Conservation (phyloP, 2,329 filamentous ascomycete species). For the Fusarium penzigii region DNA sequence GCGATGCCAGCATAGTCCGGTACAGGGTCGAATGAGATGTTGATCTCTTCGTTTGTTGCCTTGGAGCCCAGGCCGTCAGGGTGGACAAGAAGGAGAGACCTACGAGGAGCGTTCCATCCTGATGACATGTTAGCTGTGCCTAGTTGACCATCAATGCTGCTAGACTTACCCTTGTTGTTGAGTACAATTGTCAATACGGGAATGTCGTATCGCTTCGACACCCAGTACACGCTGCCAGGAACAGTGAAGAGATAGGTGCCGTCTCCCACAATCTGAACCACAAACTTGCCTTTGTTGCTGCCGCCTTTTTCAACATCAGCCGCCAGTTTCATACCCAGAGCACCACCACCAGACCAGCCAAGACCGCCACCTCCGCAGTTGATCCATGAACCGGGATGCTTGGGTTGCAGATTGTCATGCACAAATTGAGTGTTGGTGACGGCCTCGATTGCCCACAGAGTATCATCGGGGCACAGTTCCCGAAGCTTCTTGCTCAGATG, state of each 20-base stretch:
- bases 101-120: constrained; percentile 62
- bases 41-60: constrained; percentile 62
- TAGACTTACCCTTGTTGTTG: constrained; percentile 53
- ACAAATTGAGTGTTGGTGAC: constrained; percentile 71
- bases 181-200: constrained; percentile 56
- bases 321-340: constrained; percentile 75
- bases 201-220: constrained; percentile 54
- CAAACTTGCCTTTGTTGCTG: constrained; percentile 49
- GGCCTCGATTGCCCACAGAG: constrained; percentile 76
- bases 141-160: background rate
- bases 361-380: constrained; percentile 81
- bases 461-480: constrained; percentile 44
- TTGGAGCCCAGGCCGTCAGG: constrained; percentile 56
- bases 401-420: constrained; percentile 69
- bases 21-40: constrained; percentile 59
- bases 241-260: constrained; percentile 59
- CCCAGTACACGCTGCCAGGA: constrained; percentile 58
- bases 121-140: constrained; percentile 10
- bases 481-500: constrained; percentile 36
- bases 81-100: constrained; percentile 58
- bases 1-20: constrained; percentile 63
- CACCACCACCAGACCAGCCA: constrained; percentile 77
- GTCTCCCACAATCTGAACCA: constrained; percentile 58
- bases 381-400: constrained; percentile 71
- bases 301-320: constrained; percentile 42